Base-by-base conservation (phyloP, 2,329 filamentous ascomycete species). In the Aspergillus proliferans region DNA sequence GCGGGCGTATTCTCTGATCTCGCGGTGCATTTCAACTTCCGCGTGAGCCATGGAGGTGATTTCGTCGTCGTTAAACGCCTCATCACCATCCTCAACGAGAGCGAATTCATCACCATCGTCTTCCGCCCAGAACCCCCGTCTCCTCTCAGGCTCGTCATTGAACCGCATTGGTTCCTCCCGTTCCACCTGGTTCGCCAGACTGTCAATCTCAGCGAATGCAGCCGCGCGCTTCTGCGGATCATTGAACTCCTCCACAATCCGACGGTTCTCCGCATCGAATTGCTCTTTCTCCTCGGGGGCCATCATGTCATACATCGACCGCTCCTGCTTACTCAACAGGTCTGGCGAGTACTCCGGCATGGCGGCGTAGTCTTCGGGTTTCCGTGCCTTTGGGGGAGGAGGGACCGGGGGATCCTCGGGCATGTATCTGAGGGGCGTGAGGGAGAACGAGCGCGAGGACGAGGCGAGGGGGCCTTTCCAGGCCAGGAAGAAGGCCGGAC, bases 1-100 rank as follows among this genome's bases (percentile, higher is more conserved):
- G 46, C 93, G 81, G 43, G 87, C 85, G 68, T 95, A 96, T 62
- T 95, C 84, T 75, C 93, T 81, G 66, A 92, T 79, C 70, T 97
- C 91, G 54, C 92, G 80, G 62, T 94, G 85, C 68, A 93, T 81
- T 61, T 96, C 88, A 58, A 98, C 74, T 73, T 97, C 90, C 47
- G 79, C 84, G 70, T 98, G 91, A 1, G 84, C 93, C 68, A 89
- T 78, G 46, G 82, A 82, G 51, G 87, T 86, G 51, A 98, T 87
- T 66, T 95, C 90, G 63, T 94, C 87, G 56, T 89, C 86, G 54
- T 87, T 80, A 52, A 69, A 68, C 7, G 77, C 74, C 26, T 78
- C 76, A 48, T 84, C 80, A 1, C 73, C 70, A 55, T 82, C 76
- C 52, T 82, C 75, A 28, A 73, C 71, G 42, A 62, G 50, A 24